Evolutionary conservation across 2,329 filamentous ascomycete species (phyloP).

Genomic region (Phoma sp.): DNA sequence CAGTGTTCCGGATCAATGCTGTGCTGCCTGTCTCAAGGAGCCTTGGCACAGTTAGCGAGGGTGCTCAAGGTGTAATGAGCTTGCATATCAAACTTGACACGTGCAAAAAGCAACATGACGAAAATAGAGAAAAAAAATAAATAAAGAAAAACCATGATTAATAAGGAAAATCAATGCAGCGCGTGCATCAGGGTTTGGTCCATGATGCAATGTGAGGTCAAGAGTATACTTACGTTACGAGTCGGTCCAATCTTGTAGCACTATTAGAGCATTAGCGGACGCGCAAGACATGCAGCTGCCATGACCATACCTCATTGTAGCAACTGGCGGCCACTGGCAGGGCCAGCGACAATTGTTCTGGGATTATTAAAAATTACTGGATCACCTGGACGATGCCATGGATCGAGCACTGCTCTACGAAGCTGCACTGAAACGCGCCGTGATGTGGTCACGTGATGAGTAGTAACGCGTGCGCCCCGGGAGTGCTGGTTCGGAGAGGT

Average conservation of each 20-base stretch:
- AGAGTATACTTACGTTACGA: conserved; percentile 45
- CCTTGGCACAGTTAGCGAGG: conserved; percentile 57
- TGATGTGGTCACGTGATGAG: conserved; percentile 31
- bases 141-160: no score
- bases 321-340: conserved; percentile 14
- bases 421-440: conserved; percentile 13
- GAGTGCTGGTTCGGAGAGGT: conserved; percentile 37
- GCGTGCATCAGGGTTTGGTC: neutral
- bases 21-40: conserved; percentile 98
- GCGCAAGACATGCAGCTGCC: conserved; percentile 31
- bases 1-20: conserved; percentile 92
- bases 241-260: conserved; percentile 48
- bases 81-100: neutral
- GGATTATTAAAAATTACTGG: conserved; percentile 36
- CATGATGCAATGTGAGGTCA: conserved; percentile 6
- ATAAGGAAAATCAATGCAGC: neutral
- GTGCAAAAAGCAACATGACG: no score
- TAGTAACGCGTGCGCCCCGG: conserved; percentile 34
- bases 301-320: conserved; percentile 40
- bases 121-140: neutral
- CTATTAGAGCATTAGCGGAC: conserved; percentile 44
- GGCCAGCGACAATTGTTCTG: conserved; percentile 17
- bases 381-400: conserved; percentile 31
- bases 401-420: conserved; percentile 16
- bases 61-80: neutral